phyloP scores from a whole-genome alignment of 768 basidiomycete genomes.

The Cystobasidiopsis lactophilus region DNA sequence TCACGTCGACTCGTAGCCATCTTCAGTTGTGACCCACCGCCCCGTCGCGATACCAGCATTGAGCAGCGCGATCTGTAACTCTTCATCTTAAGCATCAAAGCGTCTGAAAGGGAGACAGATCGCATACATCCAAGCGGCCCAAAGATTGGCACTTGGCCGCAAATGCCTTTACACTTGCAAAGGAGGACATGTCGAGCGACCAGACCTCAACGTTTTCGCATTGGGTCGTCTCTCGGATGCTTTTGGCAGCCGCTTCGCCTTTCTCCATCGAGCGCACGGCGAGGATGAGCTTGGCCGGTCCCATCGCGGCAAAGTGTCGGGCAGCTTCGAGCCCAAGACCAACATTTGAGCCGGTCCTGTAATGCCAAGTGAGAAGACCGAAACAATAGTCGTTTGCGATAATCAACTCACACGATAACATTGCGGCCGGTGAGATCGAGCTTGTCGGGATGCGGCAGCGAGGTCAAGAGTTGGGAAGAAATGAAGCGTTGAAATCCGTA shows the following conservation, averaged over 20 bases:
- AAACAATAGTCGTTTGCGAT: too few relatives aligned
- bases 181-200: constrained; percentile 29
- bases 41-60: constrained; percentile 25
- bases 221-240: neutral
- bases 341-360: neutral
- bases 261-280: neutral
- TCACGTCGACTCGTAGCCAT: constrained; percentile 34
- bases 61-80: constrained; percentile 20
- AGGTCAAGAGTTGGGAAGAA: too few relatives aligned
- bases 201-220: constrained; percentile 24
- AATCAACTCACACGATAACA: too few relatives aligned
- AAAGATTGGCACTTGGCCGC: constrained; percentile 20
- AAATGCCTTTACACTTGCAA: neutral
- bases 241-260: neutral
- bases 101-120: too few relatives aligned
- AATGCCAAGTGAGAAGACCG: too few relatives aligned
- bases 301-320: neutral
- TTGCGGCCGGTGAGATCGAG: too few relatives aligned
- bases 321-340: constrained; percentile 1
- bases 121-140: too few relatives aligned
- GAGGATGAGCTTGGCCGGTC: constrained; percentile 5
- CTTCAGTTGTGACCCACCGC: constrained; percentile 21
- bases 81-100: too few relatives aligned
- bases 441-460: too few relatives aligned
- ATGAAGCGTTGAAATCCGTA: too few relatives aligned